Evolutionary conservation across 2,329 filamentous ascomycete species (phyloP), one percentile per base, ranked within the genome.

Genomic region (Alternaria rosae): DNA sequence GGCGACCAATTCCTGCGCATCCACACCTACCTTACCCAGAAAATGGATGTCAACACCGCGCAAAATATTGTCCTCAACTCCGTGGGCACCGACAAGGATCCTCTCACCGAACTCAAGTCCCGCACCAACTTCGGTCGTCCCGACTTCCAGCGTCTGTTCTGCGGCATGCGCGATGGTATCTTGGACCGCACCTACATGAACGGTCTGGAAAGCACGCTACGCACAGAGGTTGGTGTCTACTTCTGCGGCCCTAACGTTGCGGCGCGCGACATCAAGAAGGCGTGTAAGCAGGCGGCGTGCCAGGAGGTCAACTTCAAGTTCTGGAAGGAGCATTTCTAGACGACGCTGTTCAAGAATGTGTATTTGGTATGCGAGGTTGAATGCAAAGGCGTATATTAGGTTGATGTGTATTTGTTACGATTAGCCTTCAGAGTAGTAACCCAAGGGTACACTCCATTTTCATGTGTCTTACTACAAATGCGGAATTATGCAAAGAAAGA

Each of bases 51-150:
- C 70, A 94, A 99, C 79, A 97, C 93, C 0, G 91, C 93, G 3
- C 92, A 97, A 72, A 99, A 99, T 80, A 98, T 99, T 77, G 93
- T 97, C 51, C 88, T 99, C 67, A 98, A 99, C 83, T 94, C 90
- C 57, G 94, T 98, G 17, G 95, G 95, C 56, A 89, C 91, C 41
- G 90, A 91, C 42, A 86, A 92, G 66, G 95, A 99, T 79, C 95
- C 95, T 0, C 85, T 99, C 25, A 99, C 95, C 0, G 94, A 98
- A 81, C 85, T 99, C 64, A 92, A 91, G 79, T 88, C 91, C 2
- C 87, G 94, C 59, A 99, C 95, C 20, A 97, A 97, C 82, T 99
- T 97, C 78, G 95, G 95, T 26, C 89, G 95, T 45, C 95, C 95
- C 8, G 92, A 99, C 80, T 98, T 98, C 81, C 82, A 83, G 47